Base-by-base conservation (phyloP, 345 rosid genomes). In the Streptanthus diversifolius region DNA sequence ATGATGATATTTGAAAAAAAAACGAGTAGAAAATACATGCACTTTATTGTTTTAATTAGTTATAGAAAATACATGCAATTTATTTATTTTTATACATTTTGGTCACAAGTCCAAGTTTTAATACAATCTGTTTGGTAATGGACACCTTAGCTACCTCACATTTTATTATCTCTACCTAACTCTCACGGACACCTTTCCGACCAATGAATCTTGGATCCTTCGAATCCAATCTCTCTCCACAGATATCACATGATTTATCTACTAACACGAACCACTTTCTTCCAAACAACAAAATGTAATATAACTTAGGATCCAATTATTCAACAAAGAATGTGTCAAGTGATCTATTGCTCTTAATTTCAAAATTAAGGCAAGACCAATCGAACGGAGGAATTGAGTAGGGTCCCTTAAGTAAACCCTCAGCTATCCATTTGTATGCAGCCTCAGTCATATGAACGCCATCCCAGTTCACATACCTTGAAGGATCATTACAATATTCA, bases 391-490 rank as follows among this genome's bases (percentile, higher is more conserved):
- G 74, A 43, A 17, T 54, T 2, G 56, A 52, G 25, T 68, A 61
- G 0, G 80, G 73, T 41, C 77, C 73, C 2, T 77, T 29, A 8
- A 71, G 67, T 47, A 77, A 17, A 10, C 68, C 77, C 5, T 71
- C 66, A n/a, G 77, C 63, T 9, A 77, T 41, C 51, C 7, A 24
- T 72, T 21, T 72, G 15, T 77, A 65, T 3, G 77, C 77, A 51
- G 58, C 63, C 49, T 77, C 77, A 7, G 80, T 77, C 41, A 71
- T 14, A 61, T 82, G 88, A 22, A 82, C 0, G 1, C 83, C 83
- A 4, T 82, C 88, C 86, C 87, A 85, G 1, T 63, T 77, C 24
- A 80, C 71, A 62, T 63, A 68, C 30, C 63, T 73, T 7, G 80
- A 73, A 21, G 84, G 89, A 11, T 82, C 75, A 14, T 56, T 39